These are phyloP conservation scores for Zea luxurians DNA, from an alignment of 176 grass and related monocot genomes.

Conservation along the genomic window DNA sequence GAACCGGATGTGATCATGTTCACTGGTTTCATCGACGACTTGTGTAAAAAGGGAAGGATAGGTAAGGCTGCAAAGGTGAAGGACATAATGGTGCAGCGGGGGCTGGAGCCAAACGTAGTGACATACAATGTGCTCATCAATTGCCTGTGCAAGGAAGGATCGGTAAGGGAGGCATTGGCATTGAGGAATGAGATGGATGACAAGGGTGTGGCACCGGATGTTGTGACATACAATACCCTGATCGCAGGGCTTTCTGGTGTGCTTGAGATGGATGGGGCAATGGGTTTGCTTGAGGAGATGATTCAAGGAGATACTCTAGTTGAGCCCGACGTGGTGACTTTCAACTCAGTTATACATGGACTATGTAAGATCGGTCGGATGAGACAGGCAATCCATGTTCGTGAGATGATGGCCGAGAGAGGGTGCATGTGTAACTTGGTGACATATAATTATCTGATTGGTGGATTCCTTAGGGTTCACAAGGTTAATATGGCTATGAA, in stretches of 20 bases:
- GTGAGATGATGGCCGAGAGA: slow-evolving; percentile 47
- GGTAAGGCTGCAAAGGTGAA: slow-evolving; percentile 47
- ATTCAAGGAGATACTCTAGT: slow-evolving; percentile 26
- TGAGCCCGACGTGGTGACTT: slow-evolving; percentile 48
- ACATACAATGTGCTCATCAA: slow-evolving; percentile 63
- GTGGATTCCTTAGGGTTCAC: slow-evolving; percentile 50
- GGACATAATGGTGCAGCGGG: slow-evolving; percentile 51
- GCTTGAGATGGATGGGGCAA: slow-evolving; percentile 50
- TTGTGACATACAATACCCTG: slow-evolving; percentile 59
- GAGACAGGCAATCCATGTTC: slow-evolving; percentile 40
- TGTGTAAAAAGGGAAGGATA: slow-evolving; percentile 59
- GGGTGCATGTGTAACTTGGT: slow-evolving; percentile 45
- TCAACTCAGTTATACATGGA: slow-evolving; percentile 61
- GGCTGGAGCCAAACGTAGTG: slow-evolving; percentile 52
- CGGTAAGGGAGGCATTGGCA: slow-evolving; percentile 28
- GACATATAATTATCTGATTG: slow-evolving; percentile 59
- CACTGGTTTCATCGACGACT: slow-evolving; percentile 57
- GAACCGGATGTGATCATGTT: slow-evolving; percentile 49
- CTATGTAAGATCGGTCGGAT: slow-evolving; percentile 52
- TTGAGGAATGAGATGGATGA: slow-evolving; percentile 40
- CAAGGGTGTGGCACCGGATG: slow-evolving; percentile 47
- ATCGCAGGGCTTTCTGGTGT: slow-evolving; percentile 50
- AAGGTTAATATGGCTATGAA: slow-evolving; percentile 41
- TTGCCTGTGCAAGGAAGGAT: slow-evolving; percentile 51
- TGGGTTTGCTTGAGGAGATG: slow-evolving; percentile 59